phyloP scores from a whole-genome alignment of 768 basidiomycete genomes.

The Pilatotrama ljubarskyi region DNA sequence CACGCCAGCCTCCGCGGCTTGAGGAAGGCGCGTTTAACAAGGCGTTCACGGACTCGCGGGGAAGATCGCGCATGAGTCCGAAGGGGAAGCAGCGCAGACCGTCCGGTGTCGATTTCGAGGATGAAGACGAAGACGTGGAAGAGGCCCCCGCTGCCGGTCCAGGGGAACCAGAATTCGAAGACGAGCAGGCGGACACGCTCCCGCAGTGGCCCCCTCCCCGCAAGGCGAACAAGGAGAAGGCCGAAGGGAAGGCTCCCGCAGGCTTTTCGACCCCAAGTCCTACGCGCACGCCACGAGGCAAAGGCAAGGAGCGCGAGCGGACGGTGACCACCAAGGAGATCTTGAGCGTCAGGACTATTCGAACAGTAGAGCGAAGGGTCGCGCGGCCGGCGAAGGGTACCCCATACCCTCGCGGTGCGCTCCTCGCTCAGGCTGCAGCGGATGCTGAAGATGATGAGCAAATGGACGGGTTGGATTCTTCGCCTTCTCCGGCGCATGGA shows the following conservation, averaged over 20 bases:
- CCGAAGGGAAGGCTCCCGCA: neutral
- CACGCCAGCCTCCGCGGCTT: constrained; percentile 24
- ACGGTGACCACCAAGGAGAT: constrained; percentile 11
- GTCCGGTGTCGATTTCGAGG: constrained; percentile 11
- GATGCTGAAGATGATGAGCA: neutral
- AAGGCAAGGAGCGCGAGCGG: constrained; percentile 6
- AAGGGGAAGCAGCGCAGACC: constrained; percentile 2
- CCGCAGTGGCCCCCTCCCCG: constrained; percentile 17
- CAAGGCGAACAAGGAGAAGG: constrained; percentile 6
- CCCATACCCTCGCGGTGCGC: neutral
- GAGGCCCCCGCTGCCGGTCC: neutral
- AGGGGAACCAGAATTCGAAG: neutral
- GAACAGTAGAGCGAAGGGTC: constrained; percentile 10
- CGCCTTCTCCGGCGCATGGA: neutral
- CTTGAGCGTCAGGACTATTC: constrained; percentile 8
- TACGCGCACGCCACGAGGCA: neutral
- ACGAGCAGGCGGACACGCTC: neutral
- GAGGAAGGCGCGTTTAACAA: constrained; percentile 28
- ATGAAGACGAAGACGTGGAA: neutral
- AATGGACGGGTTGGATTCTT: neutral
- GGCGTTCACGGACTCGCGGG: constrained; percentile 24
- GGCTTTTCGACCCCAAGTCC: neutral
- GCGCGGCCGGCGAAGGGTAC: neutral
- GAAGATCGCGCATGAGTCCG: constrained; percentile 2
- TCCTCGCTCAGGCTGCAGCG: neutral